A percentile compares a stretch with the other conserved stretches of the same genome.
phyloP scores from a whole-genome alignment of 306 rosid genomes.

The Psophocarpus tetragonolobus region DNA sequence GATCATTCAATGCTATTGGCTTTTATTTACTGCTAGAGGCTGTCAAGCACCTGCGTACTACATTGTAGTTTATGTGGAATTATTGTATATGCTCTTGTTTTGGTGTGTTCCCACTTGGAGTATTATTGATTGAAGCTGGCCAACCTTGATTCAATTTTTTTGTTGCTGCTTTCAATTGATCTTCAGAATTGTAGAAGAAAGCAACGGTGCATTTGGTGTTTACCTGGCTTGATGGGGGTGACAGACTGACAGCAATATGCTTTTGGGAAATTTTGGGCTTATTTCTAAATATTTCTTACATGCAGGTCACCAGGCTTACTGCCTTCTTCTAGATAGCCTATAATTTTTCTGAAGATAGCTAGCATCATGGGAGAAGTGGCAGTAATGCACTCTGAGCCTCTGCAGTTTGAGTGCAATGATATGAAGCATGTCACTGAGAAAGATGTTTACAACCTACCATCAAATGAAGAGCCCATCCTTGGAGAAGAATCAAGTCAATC shows the following conservation, averaged over 20 bases:
- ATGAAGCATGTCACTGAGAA: constrained; percentile 35
- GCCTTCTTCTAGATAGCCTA: constrained; percentile 38
- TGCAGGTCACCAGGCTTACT: constrained; percentile 65
- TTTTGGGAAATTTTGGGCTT: constrained; percentile 38
- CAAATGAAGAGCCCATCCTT: constrained; percentile 32
- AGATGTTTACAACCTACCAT: constrained; percentile 31
- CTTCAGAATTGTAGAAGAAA: constrained; percentile 79
- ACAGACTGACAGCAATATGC: constrained; percentile 46
- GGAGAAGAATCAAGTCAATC: constrained; percentile 40
- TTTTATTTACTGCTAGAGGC: constrained; percentile 58
- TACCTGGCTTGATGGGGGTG: constrained; percentile 54
- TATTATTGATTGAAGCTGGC: constrained; percentile 65
- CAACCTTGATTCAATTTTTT: constrained; percentile 56
- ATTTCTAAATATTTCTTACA: constrained; percentile 43
- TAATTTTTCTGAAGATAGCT: constrained; percentile 29
- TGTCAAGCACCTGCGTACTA: constrained; percentile 57
- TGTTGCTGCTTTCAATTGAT: constrained; percentile 74
- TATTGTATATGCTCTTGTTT: constrained; percentile 62
- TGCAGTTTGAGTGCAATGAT: constrained; percentile 44
- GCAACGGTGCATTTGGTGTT: constrained; percentile 63
- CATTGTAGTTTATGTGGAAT: constrained; percentile 59
- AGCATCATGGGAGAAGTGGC: constrained; percentile 54
- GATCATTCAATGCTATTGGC: constrained; percentile 58
- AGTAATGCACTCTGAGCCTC: constrained; percentile 43
- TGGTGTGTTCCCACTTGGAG: constrained; percentile 60